These are phyloP conservation scores for Petunia secreta DNA, from an alignment of 257 asterid genomes.

Conservation along the genomic window DNA sequence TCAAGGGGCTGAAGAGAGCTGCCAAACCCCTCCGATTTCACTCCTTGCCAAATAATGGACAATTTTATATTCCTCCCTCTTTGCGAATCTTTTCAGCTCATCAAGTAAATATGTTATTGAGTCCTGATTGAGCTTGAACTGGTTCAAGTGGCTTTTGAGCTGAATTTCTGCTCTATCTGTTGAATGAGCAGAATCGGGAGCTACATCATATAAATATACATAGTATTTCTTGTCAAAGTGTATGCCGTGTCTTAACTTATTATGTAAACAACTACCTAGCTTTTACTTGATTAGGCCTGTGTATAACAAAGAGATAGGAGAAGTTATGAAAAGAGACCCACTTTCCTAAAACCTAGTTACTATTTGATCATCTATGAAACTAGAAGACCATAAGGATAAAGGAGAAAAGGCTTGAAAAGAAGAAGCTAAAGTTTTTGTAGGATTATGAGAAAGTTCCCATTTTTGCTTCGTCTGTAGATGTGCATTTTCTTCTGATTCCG, in stretches of 20 bases:
- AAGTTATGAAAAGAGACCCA: neutral
- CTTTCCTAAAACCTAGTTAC: neutral
- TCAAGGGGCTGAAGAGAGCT: neutral
- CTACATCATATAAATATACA: neutral
- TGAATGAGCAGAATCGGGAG: neutral
- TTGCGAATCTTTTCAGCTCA: neutral
- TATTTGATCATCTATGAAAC: neutral
- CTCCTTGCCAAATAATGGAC: neutral
- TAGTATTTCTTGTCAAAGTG: neutral
- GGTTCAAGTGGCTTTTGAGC: neutral
- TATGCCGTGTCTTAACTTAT: neutral
- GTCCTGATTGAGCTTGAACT: neutral
- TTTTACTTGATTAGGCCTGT: slow-evolving; percentile 5
- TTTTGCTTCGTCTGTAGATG: neutral
- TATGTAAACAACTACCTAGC: neutral
- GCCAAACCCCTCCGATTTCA: neutral
- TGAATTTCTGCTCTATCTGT: neutral
- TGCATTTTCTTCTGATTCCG: neutral
- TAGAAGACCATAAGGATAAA: slow-evolving; percentile 10
- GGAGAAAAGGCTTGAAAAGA: neutral
- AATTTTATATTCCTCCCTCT: neutral
- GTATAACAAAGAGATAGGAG: slow-evolving; percentile 5
- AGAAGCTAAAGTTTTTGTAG: slow-evolving; percentile 12
- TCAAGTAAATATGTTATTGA: neutral
- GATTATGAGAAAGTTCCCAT: neutral